phyloP scores from a whole-genome alignment of 2,329 filamentous ascomycete species.

The Nemania abortiva region DNA sequence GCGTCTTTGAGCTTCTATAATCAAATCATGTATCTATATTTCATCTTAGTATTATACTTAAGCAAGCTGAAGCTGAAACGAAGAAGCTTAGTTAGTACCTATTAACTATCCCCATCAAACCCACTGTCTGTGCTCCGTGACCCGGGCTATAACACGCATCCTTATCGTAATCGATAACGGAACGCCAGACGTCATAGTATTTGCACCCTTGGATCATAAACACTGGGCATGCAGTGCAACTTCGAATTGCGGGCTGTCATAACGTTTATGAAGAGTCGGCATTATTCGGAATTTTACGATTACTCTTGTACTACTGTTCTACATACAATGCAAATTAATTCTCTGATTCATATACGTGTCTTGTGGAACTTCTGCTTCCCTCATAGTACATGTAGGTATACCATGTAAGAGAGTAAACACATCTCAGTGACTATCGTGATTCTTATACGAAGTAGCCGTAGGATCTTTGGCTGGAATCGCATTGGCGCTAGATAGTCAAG shows the following conservation, averaged over 20 bases:
- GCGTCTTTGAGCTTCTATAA: neutral
- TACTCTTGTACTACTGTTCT: neutral
- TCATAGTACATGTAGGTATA: no score
- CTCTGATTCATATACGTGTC: no score
- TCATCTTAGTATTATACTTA: no score
- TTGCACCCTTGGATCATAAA: conserved; percentile 11
- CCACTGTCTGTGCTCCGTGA: neutral
- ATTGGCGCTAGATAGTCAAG: no score
- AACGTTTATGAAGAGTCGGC: conserved; percentile 10
- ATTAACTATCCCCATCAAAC: neutral
- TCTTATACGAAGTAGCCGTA: neutral
- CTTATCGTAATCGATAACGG: conserved; percentile 28
- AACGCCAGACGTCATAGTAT: conserved; percentile 13
- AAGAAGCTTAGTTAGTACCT: no score
- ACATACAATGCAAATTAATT: neutral
- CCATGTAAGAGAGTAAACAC: no score
- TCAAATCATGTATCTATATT: neutral
- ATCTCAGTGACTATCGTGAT: no score
- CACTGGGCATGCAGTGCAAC: neutral
- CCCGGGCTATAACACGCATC: neutral
- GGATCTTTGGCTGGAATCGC: no score
- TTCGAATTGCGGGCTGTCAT: neutral
- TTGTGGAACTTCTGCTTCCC: no score
- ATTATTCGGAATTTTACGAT: neutral
- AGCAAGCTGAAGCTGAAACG: neutral